A percentile compares a stretch with the other conserved stretches of the same genome.
phyloP scores from a whole-genome alignment of 306 rosid genomes.

The Rosa chinensis region DNA sequence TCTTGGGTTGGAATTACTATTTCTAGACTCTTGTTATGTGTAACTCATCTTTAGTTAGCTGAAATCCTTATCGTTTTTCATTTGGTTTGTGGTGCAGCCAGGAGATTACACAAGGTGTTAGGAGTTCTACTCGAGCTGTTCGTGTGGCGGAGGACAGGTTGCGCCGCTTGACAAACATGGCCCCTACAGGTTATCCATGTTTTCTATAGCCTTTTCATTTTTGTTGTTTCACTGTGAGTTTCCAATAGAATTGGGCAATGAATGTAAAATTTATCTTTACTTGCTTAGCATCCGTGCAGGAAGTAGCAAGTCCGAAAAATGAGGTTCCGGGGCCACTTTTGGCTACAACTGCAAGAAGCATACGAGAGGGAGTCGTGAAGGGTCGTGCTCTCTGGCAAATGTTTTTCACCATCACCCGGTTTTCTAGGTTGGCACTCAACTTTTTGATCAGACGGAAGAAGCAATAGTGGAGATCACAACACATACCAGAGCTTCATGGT shows the following conservation, averaged over 20 bases:
- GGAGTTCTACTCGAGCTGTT: constrained; percentile 75
- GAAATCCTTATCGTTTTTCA: not conserved
- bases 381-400: constrained; percentile 68
- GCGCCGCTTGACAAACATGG: constrained; percentile 56
- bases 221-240: constrained; percentile 6
- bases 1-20: constrained; percentile 49
- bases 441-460: constrained; percentile 43
- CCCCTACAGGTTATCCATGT: constrained; percentile 61
- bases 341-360: constrained; percentile 59
- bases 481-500: constrained; percentile 17
- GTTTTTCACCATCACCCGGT: constrained; percentile 51
- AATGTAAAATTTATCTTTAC: constrained; percentile 49
- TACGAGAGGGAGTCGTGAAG: constrained; percentile 67
- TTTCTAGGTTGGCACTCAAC: constrained; percentile 59
- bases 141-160: constrained; percentile 69
- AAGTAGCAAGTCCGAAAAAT: constrained; percentile 33
- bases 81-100: constrained; percentile 52
- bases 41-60: not conserved
- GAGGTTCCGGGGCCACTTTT: constrained; percentile 47
- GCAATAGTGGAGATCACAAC: constrained; percentile 15
- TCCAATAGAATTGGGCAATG: constrained; percentile 23
- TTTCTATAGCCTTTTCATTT: not conserved
- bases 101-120: constrained; percentile 81
- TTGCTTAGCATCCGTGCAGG: constrained; percentile 74
- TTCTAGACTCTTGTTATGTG: not conserved